phyloP scores from a whole-genome alignment of 2,329 filamentous ascomycete genomes.

The Penicillium janthinellum region DNA sequence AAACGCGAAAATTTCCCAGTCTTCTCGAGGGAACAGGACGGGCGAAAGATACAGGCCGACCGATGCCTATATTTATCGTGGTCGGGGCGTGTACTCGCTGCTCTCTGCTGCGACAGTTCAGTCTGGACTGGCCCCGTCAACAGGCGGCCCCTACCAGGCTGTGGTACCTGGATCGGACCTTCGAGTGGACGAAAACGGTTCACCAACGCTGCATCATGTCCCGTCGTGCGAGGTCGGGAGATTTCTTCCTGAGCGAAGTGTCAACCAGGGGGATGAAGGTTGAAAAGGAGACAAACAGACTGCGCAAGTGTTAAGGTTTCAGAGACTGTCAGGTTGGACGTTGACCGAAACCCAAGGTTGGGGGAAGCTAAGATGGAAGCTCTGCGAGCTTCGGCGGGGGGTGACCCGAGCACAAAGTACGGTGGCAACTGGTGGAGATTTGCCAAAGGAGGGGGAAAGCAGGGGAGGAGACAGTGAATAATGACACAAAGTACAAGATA shows the following conservation, averaged over 20 bases:
- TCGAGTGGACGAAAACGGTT: constrained; percentile 25
- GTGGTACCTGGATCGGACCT: constrained; percentile 27
- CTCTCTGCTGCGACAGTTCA: constrained; percentile 10
- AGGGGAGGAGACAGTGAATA: neutral
- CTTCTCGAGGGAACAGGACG: neutral
- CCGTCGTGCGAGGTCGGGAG: constrained; percentile 16
- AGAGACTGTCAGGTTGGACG: neutral
- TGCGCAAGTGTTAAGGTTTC: neutral
- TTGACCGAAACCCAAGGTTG: neutral
- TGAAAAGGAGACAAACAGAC: neutral
- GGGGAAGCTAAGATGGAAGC: constrained; percentile 3
- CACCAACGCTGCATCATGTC: constrained; percentile 22
- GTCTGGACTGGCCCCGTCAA: constrained; percentile 19
- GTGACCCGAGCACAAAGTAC: neutral
- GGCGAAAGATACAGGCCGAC: constrained; percentile 1
- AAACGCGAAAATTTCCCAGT: neutral
- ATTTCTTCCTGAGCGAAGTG: constrained; percentile 4
- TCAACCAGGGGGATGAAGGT: constrained; percentile 11
- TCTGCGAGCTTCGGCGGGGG: constrained; percentile 1
- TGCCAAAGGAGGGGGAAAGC: too few species aligned
- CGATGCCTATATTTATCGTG: constrained; percentile 16
- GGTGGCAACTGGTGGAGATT: neutral
- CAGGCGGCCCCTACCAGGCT: constrained; percentile 9
- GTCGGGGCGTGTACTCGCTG: neutral
- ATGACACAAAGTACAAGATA: neutral